Evolutionary conservation across 129 eudicot genomes (phyloP), one percentile per base, ranked within the genome.

Genomic region (Tagetes patula): DNA sequence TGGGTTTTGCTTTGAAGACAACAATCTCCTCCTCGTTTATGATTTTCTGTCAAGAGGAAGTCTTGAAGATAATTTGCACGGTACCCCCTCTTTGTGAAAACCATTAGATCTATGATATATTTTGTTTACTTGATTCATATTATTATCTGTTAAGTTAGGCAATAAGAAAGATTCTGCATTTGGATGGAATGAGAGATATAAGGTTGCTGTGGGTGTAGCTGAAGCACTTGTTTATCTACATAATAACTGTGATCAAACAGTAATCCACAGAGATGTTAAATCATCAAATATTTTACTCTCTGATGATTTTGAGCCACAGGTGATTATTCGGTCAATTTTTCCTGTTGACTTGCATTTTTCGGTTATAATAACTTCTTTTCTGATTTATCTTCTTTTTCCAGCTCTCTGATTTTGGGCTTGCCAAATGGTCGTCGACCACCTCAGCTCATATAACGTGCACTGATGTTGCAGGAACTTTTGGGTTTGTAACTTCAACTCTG

Each of bases 291-390:
- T 94, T 50, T 89, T 94, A 59, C 92, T 94, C 36, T 87, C 98
- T 40, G 92, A 86, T 77, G 88, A 87, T 81, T 94, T 79, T 69
- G 98, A 94, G 78, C 98, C 98, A 65, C 90, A 87, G 96, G 98
- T 94, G 66, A 45, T 58, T 49, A 6, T 48, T 74, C 72, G 5
- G 20, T 55, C 9, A 1, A n/a, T 27, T 31, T 33, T 65, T 72
- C 38, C 54, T 61, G 43, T 61, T 61, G 36, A 61, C 30, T 12
- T 61, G 67, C 43, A 61, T 61, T 61, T 36, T 42, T 36, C 27
- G 6, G 27, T 61, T 61, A 36, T 61, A 34, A 7, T 61, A 11
- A 61, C 67, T 34, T n/a, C 20, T 5, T 61, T 36, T 59, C 34
- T 9, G 3, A 41, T 55, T 36, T 65, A 2, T 43, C 63, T 6